phyloP scores from a whole-genome alignment of 2,329 filamentous ascomycete genomes.

The Seiridium unicorne region DNA sequence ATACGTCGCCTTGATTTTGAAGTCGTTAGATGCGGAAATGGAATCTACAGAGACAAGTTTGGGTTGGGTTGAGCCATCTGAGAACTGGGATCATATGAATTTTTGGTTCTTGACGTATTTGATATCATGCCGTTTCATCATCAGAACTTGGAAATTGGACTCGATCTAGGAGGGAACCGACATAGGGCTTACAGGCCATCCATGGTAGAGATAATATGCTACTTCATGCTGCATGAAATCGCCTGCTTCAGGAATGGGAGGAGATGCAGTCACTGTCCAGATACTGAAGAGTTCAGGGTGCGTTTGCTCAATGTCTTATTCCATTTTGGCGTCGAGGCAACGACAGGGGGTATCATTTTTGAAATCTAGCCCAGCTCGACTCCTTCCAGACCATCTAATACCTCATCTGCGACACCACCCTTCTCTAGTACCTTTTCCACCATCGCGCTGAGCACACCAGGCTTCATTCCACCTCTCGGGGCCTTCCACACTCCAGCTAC shows the following conservation, averaged over 20 bases:
- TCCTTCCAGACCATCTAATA: constrained; percentile 75
- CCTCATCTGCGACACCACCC: constrained; percentile 81
- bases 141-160: too few relatives aligned
- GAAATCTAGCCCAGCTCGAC: constrained; percentile 56
- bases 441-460: constrained; percentile 69
- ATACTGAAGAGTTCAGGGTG: too few relatives aligned
- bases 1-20: too few relatives aligned
- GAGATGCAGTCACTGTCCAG: too few relatives aligned
- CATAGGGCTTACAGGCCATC: neutral
- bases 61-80: too few relatives aligned
- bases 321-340: neutral
- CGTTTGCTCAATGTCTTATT: too few relatives aligned
- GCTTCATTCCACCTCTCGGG: constrained; percentile 78
- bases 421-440: constrained; percentile 73
- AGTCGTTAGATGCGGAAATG: too few relatives aligned
- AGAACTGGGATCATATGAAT: too few relatives aligned
- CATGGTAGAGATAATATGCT: neutral
- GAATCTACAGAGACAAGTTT: too few relatives aligned
- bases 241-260: neutral
- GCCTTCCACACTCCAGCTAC: constrained; percentile 82
- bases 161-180: too few relatives aligned
- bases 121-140: too few relatives aligned
- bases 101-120: too few relatives aligned
- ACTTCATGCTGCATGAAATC: neutral
- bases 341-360: neutral